phyloP scores from a whole-genome alignment of 257 asterid species.

The Paraleonurus japonicus region DNA sequence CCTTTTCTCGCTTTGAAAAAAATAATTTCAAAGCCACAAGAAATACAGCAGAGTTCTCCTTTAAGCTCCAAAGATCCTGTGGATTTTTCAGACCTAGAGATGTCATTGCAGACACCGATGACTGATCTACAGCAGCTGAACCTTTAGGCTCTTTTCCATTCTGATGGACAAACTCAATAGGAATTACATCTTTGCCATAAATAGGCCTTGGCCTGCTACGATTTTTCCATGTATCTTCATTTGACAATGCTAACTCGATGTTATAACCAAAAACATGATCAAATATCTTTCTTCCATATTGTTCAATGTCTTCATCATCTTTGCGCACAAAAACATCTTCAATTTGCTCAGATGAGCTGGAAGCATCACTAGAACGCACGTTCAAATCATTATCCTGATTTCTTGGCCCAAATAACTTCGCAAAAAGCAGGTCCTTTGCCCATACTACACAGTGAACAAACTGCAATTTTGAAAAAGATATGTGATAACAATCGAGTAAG shows the following conservation, averaged over 20 bases:
- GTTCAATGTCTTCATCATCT: conserved; percentile 61
- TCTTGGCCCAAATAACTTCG: conserved; percentile 89
- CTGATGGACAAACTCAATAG: conserved; percentile 41
- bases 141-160: conserved; percentile 65
- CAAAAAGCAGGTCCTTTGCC: conserved; percentile 98
- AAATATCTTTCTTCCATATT: conserved; percentile 83
- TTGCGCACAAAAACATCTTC: conserved; percentile 77
- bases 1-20: conserved; percentile 72
- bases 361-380: conserved; percentile 73
- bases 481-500: conserved; percentile 15
- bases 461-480: conserved; percentile 46
- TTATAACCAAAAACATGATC: conserved; percentile 97
- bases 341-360: conserved; percentile 55
- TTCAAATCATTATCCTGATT: conserved; percentile 91
- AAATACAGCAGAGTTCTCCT: conserved; percentile 78
- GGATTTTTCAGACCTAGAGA: conserved; percentile 81
- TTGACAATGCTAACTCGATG: conserved; percentile 86
- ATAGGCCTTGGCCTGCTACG: conserved; percentile 89
- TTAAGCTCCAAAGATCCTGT: conserved; percentile 91
- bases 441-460: conserved; percentile 98
- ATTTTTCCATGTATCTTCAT: conserved; percentile 89
- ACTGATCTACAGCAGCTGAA: conserved; percentile 43
- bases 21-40: conserved; percentile 80
- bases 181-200: conserved; percentile 59
- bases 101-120: conserved; percentile 78